phyloP scores from a whole-genome alignment of 306 rosid species.

The Dalbergia cochinchinensis region DNA sequence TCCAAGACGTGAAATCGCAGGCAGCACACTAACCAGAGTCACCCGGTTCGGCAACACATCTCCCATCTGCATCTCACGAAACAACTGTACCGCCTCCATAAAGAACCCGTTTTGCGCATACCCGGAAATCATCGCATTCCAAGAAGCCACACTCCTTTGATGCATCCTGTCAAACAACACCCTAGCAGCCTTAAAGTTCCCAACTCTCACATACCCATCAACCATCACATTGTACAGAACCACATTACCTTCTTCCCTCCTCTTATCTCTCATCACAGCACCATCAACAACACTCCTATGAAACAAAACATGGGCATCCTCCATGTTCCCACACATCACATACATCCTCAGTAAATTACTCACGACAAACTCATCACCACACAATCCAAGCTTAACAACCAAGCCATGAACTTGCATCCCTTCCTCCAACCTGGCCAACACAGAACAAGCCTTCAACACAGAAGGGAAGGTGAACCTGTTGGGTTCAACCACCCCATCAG shows the following conservation, averaged over 20 bases:
- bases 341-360: constrained; percentile 79
- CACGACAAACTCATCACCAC: constrained; percentile 65
- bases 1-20: constrained; percentile 74
- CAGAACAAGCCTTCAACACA: constrained; percentile 75
- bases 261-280: constrained; percentile 42
- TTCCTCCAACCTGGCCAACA: constrained; percentile 53
- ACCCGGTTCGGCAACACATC: constrained; percentile 66
- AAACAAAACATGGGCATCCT: constrained; percentile 69
- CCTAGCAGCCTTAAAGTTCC: constrained; percentile 60
- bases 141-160: constrained; percentile 75
- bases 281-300: constrained; percentile 47
- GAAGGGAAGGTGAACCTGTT: constrained; percentile 78
- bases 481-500: constrained; percentile 62
- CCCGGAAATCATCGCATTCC: constrained; percentile 82
- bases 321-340: constrained; percentile 66
- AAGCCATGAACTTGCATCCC: constrained; percentile 80
- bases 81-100: constrained; percentile 66
- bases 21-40: constrained; percentile 76
- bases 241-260: constrained; percentile 65
- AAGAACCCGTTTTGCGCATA: constrained; percentile 73
- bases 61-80: constrained; percentile 66
- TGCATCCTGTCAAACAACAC: constrained; percentile 67
- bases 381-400: constrained; percentile 69
- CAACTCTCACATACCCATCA: constrained; percentile 69
- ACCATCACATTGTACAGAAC: constrained; percentile 79